Conservation (phyloP, 495 filamentous ascomycete genomes). For the Hypoxylon fragiforme region DNA sequence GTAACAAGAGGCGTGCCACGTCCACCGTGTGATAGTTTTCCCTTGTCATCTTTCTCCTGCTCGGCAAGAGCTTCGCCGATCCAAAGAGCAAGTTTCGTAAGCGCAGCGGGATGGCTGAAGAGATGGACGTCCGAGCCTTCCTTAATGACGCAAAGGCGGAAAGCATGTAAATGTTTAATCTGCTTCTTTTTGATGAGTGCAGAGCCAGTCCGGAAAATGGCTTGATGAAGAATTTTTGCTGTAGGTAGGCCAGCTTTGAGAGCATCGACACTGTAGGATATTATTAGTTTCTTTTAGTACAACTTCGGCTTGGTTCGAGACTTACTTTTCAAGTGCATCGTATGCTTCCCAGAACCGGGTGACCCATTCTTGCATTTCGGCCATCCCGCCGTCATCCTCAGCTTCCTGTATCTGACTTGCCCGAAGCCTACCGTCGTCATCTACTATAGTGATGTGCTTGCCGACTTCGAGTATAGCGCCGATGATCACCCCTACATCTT, state of each 20-base stretch:
- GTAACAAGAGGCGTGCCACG: conserved; percentile 84
- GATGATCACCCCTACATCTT: conserved; percentile 87
- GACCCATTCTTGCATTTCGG: conserved; percentile 68
- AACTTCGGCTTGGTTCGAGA: conserved; percentile 18
- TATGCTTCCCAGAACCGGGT: conserved; percentile 90
- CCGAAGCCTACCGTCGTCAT: conserved; percentile 37
- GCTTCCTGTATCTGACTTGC: conserved; percentile 46
- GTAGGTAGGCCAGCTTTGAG: conserved; percentile 75
- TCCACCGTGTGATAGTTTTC: conserved; percentile 68
- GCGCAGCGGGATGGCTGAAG: conserved; percentile 87
- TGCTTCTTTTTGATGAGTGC: conserved; percentile 89
- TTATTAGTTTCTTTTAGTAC: conserved; percentile 39
- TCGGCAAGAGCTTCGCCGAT: conserved; percentile 90
- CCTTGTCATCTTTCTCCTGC: conserved; percentile 74
- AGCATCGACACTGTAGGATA: conserved; percentile 67
- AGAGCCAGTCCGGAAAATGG: conserved; percentile 91
- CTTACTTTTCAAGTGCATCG: conserved; percentile 78
- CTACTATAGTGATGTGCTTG: conserved; percentile 46
- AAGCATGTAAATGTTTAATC: conserved; percentile 86
- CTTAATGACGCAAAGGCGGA: conserved; percentile 94
- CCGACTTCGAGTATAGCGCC: conserved; percentile 93
- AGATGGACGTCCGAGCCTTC: conserved; percentile 87
- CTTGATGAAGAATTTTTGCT: conserved; percentile 85
- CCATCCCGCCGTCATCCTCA: conserved; percentile 46
- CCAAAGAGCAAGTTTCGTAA: conserved; percentile 93